phyloP scores from a whole-genome alignment of 257 asterid species.

The Misopates orontium region DNA sequence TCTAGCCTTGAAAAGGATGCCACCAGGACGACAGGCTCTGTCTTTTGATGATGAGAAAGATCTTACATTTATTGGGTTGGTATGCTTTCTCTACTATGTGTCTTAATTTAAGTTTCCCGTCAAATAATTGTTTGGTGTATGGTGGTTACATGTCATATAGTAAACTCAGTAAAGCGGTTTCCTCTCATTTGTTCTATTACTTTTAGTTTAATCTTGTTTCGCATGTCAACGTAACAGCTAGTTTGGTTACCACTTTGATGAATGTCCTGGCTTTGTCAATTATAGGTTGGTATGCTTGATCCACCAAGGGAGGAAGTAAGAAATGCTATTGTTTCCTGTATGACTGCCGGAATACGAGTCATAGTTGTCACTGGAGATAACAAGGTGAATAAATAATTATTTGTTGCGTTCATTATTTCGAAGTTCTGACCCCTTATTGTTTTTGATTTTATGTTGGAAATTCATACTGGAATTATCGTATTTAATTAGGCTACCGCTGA shows the following conservation, averaged over 20 bases:
- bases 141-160: slow-evolving; percentile 2
- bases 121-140: slow-evolving; percentile 17
- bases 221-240: slow-evolving; percentile 14
- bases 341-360: slow-evolving; percentile 99
- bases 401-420: slow-evolving; percentile 16
- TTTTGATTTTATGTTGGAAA: slow-evolving; percentile 16
- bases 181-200: slow-evolving; percentile 20
- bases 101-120: slow-evolving; percentile 25
- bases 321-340: slow-evolving; percentile 88
- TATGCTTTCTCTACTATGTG: slow-evolving; percentile 71
- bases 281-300: slow-evolving; percentile 99
- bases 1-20: slow-evolving; percentile 90
- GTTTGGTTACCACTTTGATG: slow-evolving; percentile 19
- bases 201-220: slow-evolving; percentile 16
- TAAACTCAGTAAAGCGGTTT: background rate
- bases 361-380: slow-evolving; percentile 98
- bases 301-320: slow-evolving; percentile 99
- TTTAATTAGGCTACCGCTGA: slow-evolving; percentile 78
- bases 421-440: slow-evolving; percentile 16
- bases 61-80: slow-evolving; percentile 99
- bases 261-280: slow-evolving; percentile 23
- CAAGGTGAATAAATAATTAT: slow-evolving; percentile 58
- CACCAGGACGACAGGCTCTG: slow-evolving; percentile 77
- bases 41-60: slow-evolving; percentile 86
- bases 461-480: slow-evolving; percentile 25